A percentile compares a stretch with the other conserved stretches of the same genome.
phyloP scores from a whole-genome alignment of 2,329 filamentous ascomycete genomes.

The Akanthomyces muscarius region DNA sequence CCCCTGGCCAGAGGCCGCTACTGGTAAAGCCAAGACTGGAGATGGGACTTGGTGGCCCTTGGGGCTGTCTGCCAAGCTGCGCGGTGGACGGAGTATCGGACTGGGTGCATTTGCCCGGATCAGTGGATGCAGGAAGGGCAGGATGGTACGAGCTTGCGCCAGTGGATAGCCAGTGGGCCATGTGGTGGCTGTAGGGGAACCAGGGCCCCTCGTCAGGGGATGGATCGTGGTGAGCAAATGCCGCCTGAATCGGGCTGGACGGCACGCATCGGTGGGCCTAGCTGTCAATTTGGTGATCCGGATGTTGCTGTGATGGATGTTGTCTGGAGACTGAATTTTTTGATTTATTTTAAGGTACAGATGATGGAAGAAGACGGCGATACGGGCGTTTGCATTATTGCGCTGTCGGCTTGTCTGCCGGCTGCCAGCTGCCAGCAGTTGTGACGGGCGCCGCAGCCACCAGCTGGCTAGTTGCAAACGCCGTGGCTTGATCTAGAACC shows the following conservation, averaged over 20 bases:
- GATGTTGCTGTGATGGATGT: neutral
- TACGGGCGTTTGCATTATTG: neutral
- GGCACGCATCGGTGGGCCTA: conserved; percentile 11
- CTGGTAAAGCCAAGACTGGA: neutral
- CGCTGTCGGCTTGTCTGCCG: neutral
- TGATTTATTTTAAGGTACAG: no score
- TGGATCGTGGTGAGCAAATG: neutral
- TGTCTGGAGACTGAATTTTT: neutral
- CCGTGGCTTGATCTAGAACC: conserved; percentile 9
- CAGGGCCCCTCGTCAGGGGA: conserved; percentile 2
- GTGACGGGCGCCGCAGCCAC: neutral
- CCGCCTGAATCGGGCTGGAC: conserved; percentile 13
- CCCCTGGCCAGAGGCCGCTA: conserved; percentile 5
- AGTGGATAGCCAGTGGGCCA: neutral
- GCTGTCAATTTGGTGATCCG: neutral
- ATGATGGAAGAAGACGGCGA: neutral
- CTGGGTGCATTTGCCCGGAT: neutral
- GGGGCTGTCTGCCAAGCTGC: neutral
- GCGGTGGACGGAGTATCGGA: neutral
- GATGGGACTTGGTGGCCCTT: neutral
- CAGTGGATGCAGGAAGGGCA: neutral
- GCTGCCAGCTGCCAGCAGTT: conserved; percentile 1
- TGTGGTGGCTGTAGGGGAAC: neutral
- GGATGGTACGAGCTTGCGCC: neutral
- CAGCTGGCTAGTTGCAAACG: neutral